Base-by-base conservation (phyloP, 129 eudicot species). In the Apium graveolens region DNA sequence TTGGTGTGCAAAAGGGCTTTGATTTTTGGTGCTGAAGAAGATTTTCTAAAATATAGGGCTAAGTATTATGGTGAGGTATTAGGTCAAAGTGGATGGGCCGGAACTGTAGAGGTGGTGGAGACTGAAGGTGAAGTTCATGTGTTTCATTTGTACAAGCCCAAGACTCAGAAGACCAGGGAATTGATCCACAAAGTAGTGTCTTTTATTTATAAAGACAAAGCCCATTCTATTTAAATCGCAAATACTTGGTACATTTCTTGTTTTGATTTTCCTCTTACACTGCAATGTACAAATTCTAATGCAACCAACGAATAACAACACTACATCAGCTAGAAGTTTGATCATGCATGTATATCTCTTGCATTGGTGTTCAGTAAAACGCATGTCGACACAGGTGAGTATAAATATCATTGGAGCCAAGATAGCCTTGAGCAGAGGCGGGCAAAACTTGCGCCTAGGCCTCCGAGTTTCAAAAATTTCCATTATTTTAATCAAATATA, bases 201-300 rank as follows among this genome's bases (percentile, higher is more conserved):
- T 11, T 83, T 83, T 74, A 49, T 86, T 53, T 53, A 53, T 70
- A 24, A 21, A 20, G 60, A 20, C 26, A 18, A 51, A 18, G 60
- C 60, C 60, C n/a, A 20, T 51, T 1, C n/a, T 51, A 51, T 51
- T 51, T 51, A 20, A 5, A 91, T 86, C 91, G 82, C 81, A 88
- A 82, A 85, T 97, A 91, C 60, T 94, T 94, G n/a, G n/a, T 74
- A 93, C 96, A 16, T 85, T 91, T 76, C 96, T 91, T n/a, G n/a
- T n/a, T n/a, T n/a, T n/a, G n/a, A n/a, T 77, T 91, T 94, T 76
- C 86, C 48, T 44, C 2, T 44, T 10, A 44, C 43, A 8, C 10
- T 41, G 43, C 43, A 41, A 41, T 39, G 43, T 5, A 39, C 8
- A 39, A 7, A 41, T 41, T 41, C 43, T 41, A 35, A 35, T 35